Evolutionary conservation across 2,329 filamentous ascomycete species (phyloP).

Genomic region (Nigrospora osmanthi): DNA sequence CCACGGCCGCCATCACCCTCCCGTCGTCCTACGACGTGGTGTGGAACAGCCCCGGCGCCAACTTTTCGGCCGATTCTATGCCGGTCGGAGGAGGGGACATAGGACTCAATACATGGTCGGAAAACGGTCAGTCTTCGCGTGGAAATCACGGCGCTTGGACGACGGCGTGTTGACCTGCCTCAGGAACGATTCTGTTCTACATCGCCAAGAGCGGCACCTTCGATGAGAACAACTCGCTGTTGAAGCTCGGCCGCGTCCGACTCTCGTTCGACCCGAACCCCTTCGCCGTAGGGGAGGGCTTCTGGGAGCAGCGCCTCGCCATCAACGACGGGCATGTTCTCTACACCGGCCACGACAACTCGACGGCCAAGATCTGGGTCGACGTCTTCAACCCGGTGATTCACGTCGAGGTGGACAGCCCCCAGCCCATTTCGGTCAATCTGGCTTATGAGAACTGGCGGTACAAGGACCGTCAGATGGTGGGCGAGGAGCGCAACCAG

Average conservation of each 20-base stretch:
- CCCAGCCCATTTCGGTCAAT: background rate
- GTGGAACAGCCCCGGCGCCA: background rate
- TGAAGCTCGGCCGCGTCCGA: constrained; percentile 1
- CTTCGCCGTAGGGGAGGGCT: background rate
- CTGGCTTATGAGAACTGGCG: background rate
- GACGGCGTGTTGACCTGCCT: background rate
- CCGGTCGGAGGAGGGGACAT: constrained; percentile 1
- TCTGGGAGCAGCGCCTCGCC: background rate
- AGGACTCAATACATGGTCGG: constrained; percentile 1
- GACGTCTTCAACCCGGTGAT: background rate
- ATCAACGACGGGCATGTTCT: background rate
- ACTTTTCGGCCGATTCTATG: constrained; percentile 1
- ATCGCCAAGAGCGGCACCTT: constrained; percentile 1
- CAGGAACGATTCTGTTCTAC: background rate
- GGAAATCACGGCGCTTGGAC: no score
- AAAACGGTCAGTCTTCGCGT: background rate
- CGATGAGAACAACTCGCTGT: constrained; percentile 1
- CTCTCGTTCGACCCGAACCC: constrained; percentile 1
- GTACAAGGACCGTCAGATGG: background rate
- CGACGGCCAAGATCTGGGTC: background rate
- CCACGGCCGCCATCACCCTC: background rate
- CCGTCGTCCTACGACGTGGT: background rate
- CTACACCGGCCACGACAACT: background rate
- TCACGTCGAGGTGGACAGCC: background rate
- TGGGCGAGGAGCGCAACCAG: constrained; percentile 1